Evolutionary conservation across 2,329 filamentous ascomycete species (phyloP).

Genomic region (Pseudogymnoascus sp.): DNA sequence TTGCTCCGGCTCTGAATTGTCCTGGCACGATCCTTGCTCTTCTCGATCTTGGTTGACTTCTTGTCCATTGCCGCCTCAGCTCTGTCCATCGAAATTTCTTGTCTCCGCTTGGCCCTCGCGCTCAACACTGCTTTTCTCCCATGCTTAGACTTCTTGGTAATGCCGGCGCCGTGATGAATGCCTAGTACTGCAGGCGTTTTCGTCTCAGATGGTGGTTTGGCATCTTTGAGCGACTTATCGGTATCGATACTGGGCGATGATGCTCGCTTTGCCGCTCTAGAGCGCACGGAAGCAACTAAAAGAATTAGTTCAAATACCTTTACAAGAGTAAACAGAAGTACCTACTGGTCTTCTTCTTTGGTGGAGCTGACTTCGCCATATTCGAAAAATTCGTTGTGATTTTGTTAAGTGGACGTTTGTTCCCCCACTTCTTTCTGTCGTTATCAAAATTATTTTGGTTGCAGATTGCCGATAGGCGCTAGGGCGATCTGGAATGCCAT

Average conservation of each 20-base stretch:
- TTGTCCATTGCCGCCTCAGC: conserved; percentile 53
- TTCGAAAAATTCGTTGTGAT: conserved; percentile 10
- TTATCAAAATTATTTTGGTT: conserved; percentile 10
- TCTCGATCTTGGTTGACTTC: conserved; percentile 46
- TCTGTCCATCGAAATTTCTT: conserved; percentile 50
- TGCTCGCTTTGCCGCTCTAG: conserved; percentile 65
- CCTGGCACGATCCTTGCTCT: conserved; percentile 43
- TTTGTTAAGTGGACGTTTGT: conserved; percentile 7
- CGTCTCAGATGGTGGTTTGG: conserved; percentile 42
- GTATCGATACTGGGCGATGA: conserved; percentile 61
- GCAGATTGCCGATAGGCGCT: conserved; percentile 5
- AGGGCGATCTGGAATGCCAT: conserved; percentile 7
- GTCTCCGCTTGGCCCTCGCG: conserved; percentile 45
- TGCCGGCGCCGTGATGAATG: conserved; percentile 57
- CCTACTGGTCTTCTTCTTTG: conserved; percentile 26
- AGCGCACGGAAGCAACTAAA: conserved; percentile 52
- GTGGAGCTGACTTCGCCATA: conserved; percentile 29
- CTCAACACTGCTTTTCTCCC: conserved; percentile 47
- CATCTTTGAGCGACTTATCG: conserved; percentile 61
- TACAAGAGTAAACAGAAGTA: not conserved
- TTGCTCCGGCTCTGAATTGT: conserved; percentile 42
- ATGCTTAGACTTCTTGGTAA: conserved; percentile 57
- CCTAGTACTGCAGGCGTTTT: conserved; percentile 59
- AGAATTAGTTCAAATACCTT: not conserved
- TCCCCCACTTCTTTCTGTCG: conserved; percentile 3